A percentile compares a stretch with the other conserved stretches of the same genome.
These are phyloP conservation scores for Jatropha curcas DNA, from an alignment of 345 rosid genomes.

Conservation along the genomic window DNA sequence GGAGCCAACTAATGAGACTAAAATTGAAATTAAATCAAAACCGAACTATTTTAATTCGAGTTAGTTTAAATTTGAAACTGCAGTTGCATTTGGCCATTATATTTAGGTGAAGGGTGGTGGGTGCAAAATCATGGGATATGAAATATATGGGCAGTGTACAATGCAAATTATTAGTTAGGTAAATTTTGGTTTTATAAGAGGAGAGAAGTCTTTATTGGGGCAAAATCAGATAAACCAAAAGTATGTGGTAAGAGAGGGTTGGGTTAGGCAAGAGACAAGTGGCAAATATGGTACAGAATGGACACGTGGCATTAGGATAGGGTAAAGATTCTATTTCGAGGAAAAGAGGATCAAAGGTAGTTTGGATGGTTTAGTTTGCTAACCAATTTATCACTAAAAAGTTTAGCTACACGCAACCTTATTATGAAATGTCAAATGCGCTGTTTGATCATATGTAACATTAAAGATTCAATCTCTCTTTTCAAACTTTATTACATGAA, in stretches of 20 bases:
- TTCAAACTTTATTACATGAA: background rate
- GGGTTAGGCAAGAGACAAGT: constrained; percentile 24
- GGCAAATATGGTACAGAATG: background rate
- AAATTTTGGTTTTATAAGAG: background rate
- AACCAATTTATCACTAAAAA: constrained; percentile 27
- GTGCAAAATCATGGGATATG: constrained; percentile 6
- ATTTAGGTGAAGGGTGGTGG: too few relatives aligned
- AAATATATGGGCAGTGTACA: background rate
- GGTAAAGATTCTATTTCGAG: constrained; percentile 12
- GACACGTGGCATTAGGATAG: background rate
- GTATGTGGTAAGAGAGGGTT: background rate
- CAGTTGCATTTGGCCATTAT: too few relatives aligned
- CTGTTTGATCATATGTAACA: background rate
- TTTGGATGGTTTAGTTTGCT: constrained; percentile 40
- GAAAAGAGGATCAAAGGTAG: constrained; percentile 14
- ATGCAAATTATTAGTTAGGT: background rate
- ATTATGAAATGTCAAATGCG: constrained; percentile 26
- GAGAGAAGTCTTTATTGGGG: background rate
- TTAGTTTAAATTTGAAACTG: too few relatives aligned
- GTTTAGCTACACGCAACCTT: constrained; percentile 56
- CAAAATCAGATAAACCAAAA: background rate
- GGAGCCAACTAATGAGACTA: too few relatives aligned
- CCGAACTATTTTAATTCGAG: too few relatives aligned
- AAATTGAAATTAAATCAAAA: too few relatives aligned
- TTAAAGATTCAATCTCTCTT: too few relatives aligned